phyloP scores from a whole-genome alignment of 768 basidiomycete species.

The Hemileccinum rubropunctum region DNA sequence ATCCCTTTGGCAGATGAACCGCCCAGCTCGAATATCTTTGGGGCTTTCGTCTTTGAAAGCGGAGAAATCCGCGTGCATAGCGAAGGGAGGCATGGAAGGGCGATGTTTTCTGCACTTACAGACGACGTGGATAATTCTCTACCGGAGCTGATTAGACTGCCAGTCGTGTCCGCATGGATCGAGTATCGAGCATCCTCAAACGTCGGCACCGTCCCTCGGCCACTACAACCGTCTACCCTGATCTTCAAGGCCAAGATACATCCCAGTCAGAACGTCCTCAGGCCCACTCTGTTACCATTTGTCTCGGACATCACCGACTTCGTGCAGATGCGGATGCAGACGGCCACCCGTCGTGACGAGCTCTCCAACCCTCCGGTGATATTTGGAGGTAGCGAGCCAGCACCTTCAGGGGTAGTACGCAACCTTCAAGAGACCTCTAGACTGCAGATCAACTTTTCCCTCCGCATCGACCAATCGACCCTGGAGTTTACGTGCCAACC shows the following conservation, averaged over 20 bases:
- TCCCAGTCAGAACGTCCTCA: slow-evolving; percentile 80
- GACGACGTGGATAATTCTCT: slow-evolving; percentile 54
- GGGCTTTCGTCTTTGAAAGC: slow-evolving; percentile 75
- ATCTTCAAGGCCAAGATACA: slow-evolving; percentile 88
- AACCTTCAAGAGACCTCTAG: slow-evolving; percentile 35
- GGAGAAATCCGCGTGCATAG: slow-evolving; percentile 80
- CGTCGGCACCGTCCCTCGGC: slow-evolving; percentile 35
- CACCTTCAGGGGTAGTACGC: slow-evolving; percentile 18
- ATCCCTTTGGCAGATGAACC: slow-evolving; percentile 16
- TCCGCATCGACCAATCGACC: slow-evolving; percentile 88
- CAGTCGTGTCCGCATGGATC: slow-evolving; percentile 76
- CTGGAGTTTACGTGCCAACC: slow-evolving; percentile 86
- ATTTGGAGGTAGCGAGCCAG: slow-evolving; percentile 3
- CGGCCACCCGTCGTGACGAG: slow-evolving; percentile 34
- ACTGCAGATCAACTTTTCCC: slow-evolving; percentile 77
- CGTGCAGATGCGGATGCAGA: slow-evolving; percentile 69
- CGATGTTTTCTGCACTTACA: slow-evolving; percentile 33
- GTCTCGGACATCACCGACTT: slow-evolving; percentile 69
- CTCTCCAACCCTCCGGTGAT: slow-evolving; percentile 11
- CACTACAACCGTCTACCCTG: slow-evolving; percentile 53
- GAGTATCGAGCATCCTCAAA: slow-evolving; percentile 68
- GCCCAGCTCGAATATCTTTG: slow-evolving; percentile 59
- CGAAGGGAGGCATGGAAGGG: slow-evolving; percentile 39
- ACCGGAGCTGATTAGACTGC: slow-evolving; percentile 70
- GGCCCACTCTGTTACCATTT: slow-evolving; percentile 84